Evolutionary conservation across 768 basidiomycete genomes (phyloP).

Genomic region (Termitomyces sp.): DNA sequence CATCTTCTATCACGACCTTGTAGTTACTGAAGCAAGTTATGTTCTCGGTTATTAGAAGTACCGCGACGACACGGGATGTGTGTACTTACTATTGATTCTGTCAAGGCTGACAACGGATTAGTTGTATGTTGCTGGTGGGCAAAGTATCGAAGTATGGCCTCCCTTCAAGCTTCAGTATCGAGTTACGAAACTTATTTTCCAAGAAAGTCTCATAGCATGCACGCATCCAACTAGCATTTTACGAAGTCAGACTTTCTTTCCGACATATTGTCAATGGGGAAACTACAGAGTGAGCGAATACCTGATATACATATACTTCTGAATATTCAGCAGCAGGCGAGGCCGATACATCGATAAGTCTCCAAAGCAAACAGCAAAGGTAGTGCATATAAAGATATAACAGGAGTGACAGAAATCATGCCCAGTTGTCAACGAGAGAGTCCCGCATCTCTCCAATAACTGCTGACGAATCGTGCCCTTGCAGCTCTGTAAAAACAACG

Average conservation of each 20-base stretch:
- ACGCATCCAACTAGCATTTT: neutral
- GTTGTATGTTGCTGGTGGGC: too few relatives aligned
- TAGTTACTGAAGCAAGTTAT: neutral
- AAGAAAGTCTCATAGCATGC: neutral
- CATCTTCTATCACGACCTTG: slow-evolving; percentile 1
- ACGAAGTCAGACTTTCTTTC: neutral
- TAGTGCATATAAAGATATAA: neutral
- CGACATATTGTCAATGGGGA: neutral
- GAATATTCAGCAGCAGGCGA: neutral
- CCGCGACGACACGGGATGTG: too few relatives aligned
- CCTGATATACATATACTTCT: neutral
- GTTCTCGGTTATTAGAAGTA: neutral
- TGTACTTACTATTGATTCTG: too few relatives aligned
- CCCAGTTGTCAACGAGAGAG: slow-evolving; percentile 89
- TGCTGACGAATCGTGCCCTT: slow-evolving; percentile 77
- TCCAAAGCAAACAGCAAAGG: neutral
- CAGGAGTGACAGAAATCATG: slow-evolving; percentile 35
- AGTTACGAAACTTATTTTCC: neutral
- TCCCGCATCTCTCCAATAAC: slow-evolving; percentile 92
- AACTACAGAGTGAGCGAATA: neutral
- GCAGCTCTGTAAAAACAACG: slow-evolving; percentile 53
- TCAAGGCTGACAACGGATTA: too few relatives aligned
- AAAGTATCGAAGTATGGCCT: neutral
- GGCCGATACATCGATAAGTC: neutral
- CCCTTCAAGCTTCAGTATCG: too few relatives aligned